Conservation (phyloP, 805 yeast genomes). For the Blastobotrys muscicola region DNA sequence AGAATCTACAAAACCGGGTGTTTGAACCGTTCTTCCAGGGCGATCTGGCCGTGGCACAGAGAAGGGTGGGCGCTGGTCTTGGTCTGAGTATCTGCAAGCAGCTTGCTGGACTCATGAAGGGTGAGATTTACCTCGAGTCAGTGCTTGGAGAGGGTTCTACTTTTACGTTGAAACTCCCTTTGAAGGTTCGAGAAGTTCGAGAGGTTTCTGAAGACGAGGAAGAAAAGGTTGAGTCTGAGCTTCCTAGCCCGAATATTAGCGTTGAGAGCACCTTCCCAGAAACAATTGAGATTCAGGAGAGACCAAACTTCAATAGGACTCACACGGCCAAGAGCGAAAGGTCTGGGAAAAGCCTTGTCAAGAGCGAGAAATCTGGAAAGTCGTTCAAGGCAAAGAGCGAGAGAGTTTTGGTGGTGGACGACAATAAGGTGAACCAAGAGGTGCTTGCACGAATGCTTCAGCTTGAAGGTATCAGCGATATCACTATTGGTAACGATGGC, state of each 20-base stretch:
- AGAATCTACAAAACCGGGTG: slow-evolving; percentile 66
- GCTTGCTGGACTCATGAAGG: slow-evolving; percentile 80
- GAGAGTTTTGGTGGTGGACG: slow-evolving; percentile 78
- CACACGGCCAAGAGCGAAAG: too few species aligned
- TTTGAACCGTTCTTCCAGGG: slow-evolving; percentile 97
- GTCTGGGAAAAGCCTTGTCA: background rate
- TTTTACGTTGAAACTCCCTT: slow-evolving; percentile 60
- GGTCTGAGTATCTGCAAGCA: slow-evolving; percentile 86
- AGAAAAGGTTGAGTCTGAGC: background rate
- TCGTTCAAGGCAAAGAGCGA: background rate
- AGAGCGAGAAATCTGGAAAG: background rate
- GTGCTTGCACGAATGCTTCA: slow-evolving; percentile 77
- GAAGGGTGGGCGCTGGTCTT: slow-evolving; percentile 91
- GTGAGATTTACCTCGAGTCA: slow-evolving; percentile 66
- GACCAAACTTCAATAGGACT: too few species aligned
- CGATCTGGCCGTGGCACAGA: slow-evolving; percentile 83
- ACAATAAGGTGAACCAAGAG: slow-evolving; percentile 85
- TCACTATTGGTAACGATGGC: slow-evolving; percentile 81
- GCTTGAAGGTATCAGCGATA: slow-evolving; percentile 61
- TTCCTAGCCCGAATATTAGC: background rate
- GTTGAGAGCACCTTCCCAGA: background rate
- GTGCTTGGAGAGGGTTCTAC: slow-evolving; percentile 75
- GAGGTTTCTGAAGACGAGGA: slow-evolving; percentile 2
- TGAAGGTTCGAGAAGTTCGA: slow-evolving; percentile 7
- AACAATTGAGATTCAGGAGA: too few species aligned